Conservation (phyloP, 495 filamentous ascomycete genomes). For the Platismatia glauca region DNA sequence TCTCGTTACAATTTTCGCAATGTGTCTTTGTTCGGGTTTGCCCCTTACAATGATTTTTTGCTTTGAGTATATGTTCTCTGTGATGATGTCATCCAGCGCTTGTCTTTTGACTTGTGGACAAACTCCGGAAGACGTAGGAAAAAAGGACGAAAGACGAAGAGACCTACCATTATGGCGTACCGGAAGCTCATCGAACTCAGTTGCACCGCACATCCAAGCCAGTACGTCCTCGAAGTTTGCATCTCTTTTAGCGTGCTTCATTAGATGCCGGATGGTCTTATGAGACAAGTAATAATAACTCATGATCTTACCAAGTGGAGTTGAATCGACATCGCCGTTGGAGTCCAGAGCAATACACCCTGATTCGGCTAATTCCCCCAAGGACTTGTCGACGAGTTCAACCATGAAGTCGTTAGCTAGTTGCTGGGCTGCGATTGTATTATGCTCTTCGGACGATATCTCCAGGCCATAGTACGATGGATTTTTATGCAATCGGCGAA, state of each 20-base stretch:
- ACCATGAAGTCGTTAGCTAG: slow-evolving; percentile 89
- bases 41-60: background rate
- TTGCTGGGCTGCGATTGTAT: slow-evolving; percentile 72
- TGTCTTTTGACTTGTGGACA: background rate
- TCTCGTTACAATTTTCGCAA: background rate
- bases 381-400: slow-evolving; percentile 75
- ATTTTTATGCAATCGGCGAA: slow-evolving; percentile 94
- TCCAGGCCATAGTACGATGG: slow-evolving; percentile 96
- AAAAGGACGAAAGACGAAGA: background rate
- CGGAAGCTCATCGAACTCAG: slow-evolving; percentile 94
- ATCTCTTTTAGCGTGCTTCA: slow-evolving; percentile 62
- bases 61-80: background rate
- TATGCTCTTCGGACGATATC: slow-evolving; percentile 89
- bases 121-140: background rate
- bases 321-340: slow-evolving; percentile 85
- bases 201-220: slow-evolving; percentile 85
- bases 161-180: slow-evolving; percentile 77
- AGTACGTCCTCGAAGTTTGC: slow-evolving; percentile 81
- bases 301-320: slow-evolving; percentile 93
- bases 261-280: slow-evolving; percentile 80
- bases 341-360: slow-evolving; percentile 70
- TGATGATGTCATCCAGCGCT: background rate
- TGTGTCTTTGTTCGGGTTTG: background rate
- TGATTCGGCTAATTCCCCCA: slow-evolving; percentile 70
- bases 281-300: slow-evolving; percentile 98